These are phyloP conservation scores for Chalciporus piperatus DNA, from an alignment of 768 basidiomycete genomes.

Conservation along the genomic window DNA sequence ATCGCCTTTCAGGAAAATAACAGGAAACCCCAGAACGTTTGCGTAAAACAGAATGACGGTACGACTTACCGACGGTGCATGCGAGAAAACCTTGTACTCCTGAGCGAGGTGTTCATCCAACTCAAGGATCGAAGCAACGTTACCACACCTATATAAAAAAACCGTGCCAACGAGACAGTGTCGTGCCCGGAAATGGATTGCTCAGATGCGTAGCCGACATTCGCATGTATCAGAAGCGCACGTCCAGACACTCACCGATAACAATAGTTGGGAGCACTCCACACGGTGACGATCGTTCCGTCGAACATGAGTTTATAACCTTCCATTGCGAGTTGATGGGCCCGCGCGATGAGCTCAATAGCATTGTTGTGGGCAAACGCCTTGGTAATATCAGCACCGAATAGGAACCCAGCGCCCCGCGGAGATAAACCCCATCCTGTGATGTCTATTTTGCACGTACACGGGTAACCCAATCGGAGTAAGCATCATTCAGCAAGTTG, in stretches of 20 bases:
- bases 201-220: slow-evolving; percentile 13
- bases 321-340: slow-evolving; percentile 98
- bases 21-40: slow-evolving; percentile 13
- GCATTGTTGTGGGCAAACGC: slow-evolving; percentile 87
- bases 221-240: slow-evolving; percentile 13
- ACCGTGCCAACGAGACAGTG: slow-evolving; percentile 1
- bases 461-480: slow-evolving; percentile 4
- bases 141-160: slow-evolving; percentile 72
- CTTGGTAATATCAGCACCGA: slow-evolving; percentile 90
- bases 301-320: slow-evolving; percentile 98
- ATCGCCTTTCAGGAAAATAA: slow-evolving; percentile 20
- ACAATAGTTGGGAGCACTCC: slow-evolving; percentile 98
- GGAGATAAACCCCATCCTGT: slow-evolving; percentile 95
- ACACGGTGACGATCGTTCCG: slow-evolving; percentile 91
- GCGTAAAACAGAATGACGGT: slow-evolving; percentile 11
- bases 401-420: slow-evolving; percentile 95
- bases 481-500: slow-evolving; percentile 23
- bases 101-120: slow-evolving; percentile 91
- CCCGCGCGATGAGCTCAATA: slow-evolving; percentile 92
- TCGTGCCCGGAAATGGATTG: slow-evolving; percentile 25
- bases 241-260: slow-evolving; percentile 65
- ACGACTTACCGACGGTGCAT: slow-evolving; percentile 75
- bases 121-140: slow-evolving; percentile 92
- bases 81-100: slow-evolving; percentile 94
- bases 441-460: slow-evolving; percentile 56